Evolutionary conservation across 371 early-diverging fungal genomes (phyloP), one percentile per base, ranked within the genome.

Genomic region (Gilbertella persicaria): DNA sequence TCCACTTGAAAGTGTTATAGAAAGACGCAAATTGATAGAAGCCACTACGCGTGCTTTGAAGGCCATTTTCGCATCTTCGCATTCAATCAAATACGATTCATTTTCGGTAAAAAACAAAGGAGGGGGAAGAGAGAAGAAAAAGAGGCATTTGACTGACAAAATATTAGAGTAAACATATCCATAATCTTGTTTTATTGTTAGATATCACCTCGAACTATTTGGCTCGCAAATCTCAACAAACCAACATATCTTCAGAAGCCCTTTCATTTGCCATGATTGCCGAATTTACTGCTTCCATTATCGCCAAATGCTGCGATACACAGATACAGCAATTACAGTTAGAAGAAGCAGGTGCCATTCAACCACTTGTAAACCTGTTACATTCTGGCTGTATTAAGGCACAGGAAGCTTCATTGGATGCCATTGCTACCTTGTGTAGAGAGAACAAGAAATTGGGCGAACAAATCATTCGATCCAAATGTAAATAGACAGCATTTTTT

Each of bases 351-450:
- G 88, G 86, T 8, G 85, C 81, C 0, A 69, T 90, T 29, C 78
- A 82, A 23, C 66, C 79, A 5, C 62, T 91, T 8, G 68, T 88
- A 45, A 78, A 75, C 10, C 60, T 89, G 41, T 67, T 90, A 16
- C 69, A 76, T 40, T 79, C 84, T 5, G 80, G 80, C 0, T 71
- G 72, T 48, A 62, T 77, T 38, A 81, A 82, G 73, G 82, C 86
- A 3, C 91, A 91, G 59, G 91, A 91, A 59, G 87, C 93, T 4
- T 88, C 90, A 3, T 64, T 93, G 51, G 91, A 89, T 56, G 90
- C 91, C 0, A 60, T 94, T 21, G 82, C 86, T 0, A 78, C 81
- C 1, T 58, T 94, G 21, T 80, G 83, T 55, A 78, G 80, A 16
- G 86, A 85, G 26, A 90, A 91, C 51, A 51, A 74, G 9, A 76